phyloP scores from a whole-genome alignment of 2,329 filamentous ascomycete genomes.

The Drechslera avenae region DNA sequence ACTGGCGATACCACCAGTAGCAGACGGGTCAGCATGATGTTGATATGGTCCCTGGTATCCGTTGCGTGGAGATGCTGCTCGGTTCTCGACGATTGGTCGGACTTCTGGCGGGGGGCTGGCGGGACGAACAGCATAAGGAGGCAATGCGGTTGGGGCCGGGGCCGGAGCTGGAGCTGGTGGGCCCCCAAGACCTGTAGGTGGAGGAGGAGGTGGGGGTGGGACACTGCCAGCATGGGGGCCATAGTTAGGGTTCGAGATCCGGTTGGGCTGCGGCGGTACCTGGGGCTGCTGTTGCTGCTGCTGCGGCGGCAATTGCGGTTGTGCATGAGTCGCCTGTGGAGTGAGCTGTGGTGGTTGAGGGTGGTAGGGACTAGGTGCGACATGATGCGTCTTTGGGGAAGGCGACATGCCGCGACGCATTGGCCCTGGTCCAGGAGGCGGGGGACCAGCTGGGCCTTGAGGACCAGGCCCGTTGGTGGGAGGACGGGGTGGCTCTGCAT shows the following conservation, averaged over 20 bases:
- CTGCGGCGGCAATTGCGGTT: slow-evolving; percentile 51
- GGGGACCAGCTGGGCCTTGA: slow-evolving; percentile 42
- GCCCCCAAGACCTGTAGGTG: slow-evolving; percentile 57
- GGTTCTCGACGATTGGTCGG: slow-evolving; percentile 79
- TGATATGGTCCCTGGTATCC: slow-evolving; percentile 83
- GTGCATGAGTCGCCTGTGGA: slow-evolving; percentile 59
- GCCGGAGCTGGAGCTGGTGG: slow-evolving; percentile 59
- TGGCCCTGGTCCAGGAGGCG: slow-evolving; percentile 45
- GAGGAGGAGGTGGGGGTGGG: slow-evolving; percentile 65
- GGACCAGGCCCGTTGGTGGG: slow-evolving; percentile 53
- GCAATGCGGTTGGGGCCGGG: slow-evolving; percentile 58
- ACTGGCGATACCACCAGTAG: slow-evolving; percentile 66
- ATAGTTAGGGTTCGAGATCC: slow-evolving; percentile 56
- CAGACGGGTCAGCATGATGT: slow-evolving; percentile 69
- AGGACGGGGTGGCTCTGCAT: slow-evolving; percentile 68
- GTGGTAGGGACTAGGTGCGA: slow-evolving; percentile 59
- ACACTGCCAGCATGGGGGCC: slow-evolving; percentile 50
- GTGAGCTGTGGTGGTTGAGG: slow-evolving; percentile 51
- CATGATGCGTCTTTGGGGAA: slow-evolving; percentile 64
- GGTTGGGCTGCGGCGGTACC: slow-evolving; percentile 50
- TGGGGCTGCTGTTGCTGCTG: slow-evolving; percentile 35
- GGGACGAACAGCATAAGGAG: slow-evolving; percentile 68
- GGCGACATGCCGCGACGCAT: slow-evolving; percentile 61
- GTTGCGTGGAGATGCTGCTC: slow-evolving; percentile 88
- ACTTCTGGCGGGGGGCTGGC: slow-evolving; percentile 84